Percentiles rank a stretch among this genome's conserved stretches.
These are phyloP conservation scores for Pseudogymnoascus sp. DNA, from an alignment of 2,329 filamentous ascomycete species.

Conservation along the genomic window DNA sequence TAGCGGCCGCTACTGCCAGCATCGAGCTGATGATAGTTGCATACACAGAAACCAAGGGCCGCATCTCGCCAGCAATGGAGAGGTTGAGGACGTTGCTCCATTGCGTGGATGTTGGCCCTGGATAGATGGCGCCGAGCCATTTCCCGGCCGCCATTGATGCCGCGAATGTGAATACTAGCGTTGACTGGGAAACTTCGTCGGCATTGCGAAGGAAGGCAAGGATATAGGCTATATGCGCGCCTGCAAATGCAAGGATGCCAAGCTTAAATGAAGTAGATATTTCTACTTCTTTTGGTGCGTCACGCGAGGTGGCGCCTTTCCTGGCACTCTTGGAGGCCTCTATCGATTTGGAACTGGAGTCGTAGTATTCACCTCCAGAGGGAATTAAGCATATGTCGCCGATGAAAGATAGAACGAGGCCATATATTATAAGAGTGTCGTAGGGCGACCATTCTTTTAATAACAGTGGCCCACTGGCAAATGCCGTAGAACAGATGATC, in stretches of 20 bases:
- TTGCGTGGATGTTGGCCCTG: slow-evolving; percentile 11
- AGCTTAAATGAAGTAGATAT: slow-evolving; percentile 25
- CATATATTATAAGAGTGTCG: slow-evolving; percentile 19
- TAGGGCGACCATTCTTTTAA: slow-evolving; percentile 20
- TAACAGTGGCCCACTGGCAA: slow-evolving; percentile 22
- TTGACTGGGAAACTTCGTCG: slow-evolving; percentile 1
- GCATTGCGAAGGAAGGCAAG: slow-evolving; percentile 22
- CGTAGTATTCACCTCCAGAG: slow-evolving; percentile 21
- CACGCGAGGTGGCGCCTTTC: not conserved
- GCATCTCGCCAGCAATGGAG: slow-evolving; percentile 22
- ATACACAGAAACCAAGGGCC: slow-evolving; percentile 22
- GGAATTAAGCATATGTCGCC: slow-evolving; percentile 26
- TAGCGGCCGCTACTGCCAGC: slow-evolving; percentile 24
- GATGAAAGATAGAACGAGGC: slow-evolving; percentile 22
- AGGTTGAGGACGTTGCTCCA: slow-evolving; percentile 23
- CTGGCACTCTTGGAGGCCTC: slow-evolving; percentile 2
- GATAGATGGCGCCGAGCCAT: slow-evolving; percentile 26
- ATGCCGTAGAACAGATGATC: slow-evolving; percentile 26
- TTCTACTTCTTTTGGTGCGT: not conserved
- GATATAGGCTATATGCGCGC: slow-evolving; percentile 26
- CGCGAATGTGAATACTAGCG: slow-evolving; percentile 15
- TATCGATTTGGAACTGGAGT: not conserved
- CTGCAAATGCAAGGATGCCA: slow-evolving; percentile 26
- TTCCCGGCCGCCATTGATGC: slow-evolving; percentile 20
- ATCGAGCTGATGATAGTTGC: slow-evolving; percentile 25